Evolutionary conservation across 345 rosid genomes (phyloP).

Genomic region (Eucalyptus sp.): DNA sequence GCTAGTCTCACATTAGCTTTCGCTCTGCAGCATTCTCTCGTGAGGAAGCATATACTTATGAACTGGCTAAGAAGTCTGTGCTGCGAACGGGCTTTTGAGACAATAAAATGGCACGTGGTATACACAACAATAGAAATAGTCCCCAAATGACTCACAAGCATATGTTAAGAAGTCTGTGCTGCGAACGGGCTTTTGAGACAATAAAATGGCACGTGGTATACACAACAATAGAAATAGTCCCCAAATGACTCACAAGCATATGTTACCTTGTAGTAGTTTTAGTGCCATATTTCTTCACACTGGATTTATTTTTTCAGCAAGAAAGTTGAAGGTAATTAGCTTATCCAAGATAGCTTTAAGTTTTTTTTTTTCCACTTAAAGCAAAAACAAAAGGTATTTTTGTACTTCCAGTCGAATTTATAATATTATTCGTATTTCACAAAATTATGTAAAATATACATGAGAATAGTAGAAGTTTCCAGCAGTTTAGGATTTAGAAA

Average conservation of each 20-base stretch:
- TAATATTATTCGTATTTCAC: background rate
- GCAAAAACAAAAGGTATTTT: background rate
- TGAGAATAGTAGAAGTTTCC: background rate
- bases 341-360: background rate
- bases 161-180: background rate
- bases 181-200: background rate
- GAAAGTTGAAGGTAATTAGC: background rate
- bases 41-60: background rate
- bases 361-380: background rate
- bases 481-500: background rate
- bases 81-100: background rate
- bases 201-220: background rate
- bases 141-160: background rate
- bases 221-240: background rate
- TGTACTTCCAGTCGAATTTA: background rate
- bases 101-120: background rate
- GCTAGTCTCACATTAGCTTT: background rate
- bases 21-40: background rate
- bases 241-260: background rate
- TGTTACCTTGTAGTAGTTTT: background rate
- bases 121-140: background rate
- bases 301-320: background rate
- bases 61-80: background rate
- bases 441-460: background rate
- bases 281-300: background rate